Conservation (phyloP, 2,329 filamentous ascomycete genomes). For the Penicillium expansum region DNA sequence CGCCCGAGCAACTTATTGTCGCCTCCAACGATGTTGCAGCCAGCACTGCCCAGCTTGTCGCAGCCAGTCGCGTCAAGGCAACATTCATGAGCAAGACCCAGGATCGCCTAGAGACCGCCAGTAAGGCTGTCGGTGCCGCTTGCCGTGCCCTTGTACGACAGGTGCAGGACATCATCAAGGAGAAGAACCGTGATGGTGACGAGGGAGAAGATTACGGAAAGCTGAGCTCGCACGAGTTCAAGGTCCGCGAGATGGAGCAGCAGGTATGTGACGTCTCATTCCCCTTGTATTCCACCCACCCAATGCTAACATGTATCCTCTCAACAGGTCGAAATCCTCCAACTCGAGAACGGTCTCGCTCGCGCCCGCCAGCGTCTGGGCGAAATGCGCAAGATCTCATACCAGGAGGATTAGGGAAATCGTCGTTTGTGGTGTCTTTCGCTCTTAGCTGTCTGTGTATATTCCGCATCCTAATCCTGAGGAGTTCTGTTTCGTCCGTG, state of each 20-base stretch:
- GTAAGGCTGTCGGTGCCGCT: constrained; percentile 86
- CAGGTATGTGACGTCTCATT: constrained; percentile 64
- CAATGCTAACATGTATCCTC: constrained; percentile 11
- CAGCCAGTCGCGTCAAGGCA: constrained; percentile 92
- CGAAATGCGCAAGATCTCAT: constrained; percentile 97
- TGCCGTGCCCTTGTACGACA: constrained; percentile 86
- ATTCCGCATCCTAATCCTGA: constrained; percentile 1
- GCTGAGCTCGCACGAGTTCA: constrained; percentile 92
- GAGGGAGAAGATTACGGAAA: constrained; percentile 84
- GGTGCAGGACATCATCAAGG: constrained; percentile 90
- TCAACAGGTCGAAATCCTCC: constrained; percentile 88
- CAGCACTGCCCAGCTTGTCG: constrained; percentile 92
- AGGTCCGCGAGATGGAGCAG: constrained; percentile 98
- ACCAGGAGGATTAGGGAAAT: constrained; percentile 65
- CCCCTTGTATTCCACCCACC: neutral
- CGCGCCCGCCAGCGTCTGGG: constrained; percentile 78
- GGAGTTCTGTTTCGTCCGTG: neutral
- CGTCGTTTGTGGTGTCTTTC: neutral
- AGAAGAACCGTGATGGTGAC: constrained; percentile 72
- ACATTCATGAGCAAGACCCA: constrained; percentile 98
- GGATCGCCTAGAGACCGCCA: constrained; percentile 83
- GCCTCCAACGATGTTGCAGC: constrained; percentile 96
- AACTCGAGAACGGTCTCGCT: constrained; percentile 82
- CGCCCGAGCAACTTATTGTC: constrained; percentile 94
- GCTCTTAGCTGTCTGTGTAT: neutral